Evolutionary conservation across 495 filamentous ascomycete species (phyloP).

Genomic region (Penicillium psychrofluorescens): DNA sequence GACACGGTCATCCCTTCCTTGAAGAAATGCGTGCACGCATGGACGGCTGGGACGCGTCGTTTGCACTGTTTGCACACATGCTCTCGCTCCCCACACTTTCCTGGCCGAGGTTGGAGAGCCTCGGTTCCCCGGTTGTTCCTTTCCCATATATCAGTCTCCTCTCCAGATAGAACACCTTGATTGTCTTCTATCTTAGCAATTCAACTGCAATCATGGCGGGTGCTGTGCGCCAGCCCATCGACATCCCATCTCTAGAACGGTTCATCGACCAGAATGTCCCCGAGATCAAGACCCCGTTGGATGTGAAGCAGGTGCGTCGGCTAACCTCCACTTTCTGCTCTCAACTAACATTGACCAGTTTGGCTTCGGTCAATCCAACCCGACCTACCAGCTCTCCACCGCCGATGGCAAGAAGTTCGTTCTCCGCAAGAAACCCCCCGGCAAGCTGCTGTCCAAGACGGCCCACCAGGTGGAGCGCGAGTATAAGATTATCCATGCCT

Average conservation of each 20-base stretch:
- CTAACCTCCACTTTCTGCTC: not conserved
- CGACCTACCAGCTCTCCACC: slow-evolving; percentile 82
- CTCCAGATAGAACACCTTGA: too few species aligned
- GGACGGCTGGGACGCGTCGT: slow-evolving; percentile 27
- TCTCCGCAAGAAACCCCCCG: slow-evolving; percentile 92
- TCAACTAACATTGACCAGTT: slow-evolving; percentile 48
- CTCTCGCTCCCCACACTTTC: slow-evolving; percentile 6
- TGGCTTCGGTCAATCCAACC: slow-evolving; percentile 94
- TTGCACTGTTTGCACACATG: slow-evolving; percentile 5
- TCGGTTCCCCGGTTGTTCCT: slow-evolving; percentile 19
- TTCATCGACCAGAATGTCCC: slow-evolving; percentile 73
- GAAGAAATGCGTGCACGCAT: not conserved
- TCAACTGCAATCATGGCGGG: slow-evolving; percentile 63
- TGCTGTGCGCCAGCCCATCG: slow-evolving; percentile 78
- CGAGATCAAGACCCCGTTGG: slow-evolving; percentile 69
- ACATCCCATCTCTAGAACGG: slow-evolving; percentile 64
- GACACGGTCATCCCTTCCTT: too few species aligned
- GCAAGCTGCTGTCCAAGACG: slow-evolving; percentile 81
- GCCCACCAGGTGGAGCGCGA: slow-evolving; percentile 96
- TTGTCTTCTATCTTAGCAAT: not conserved
- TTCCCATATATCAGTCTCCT: too few species aligned
- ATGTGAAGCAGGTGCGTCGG: slow-evolving; percentile 72
- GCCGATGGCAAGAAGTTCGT: slow-evolving; percentile 64
- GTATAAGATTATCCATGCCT: slow-evolving; percentile 79
- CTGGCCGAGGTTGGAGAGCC: slow-evolving; percentile 8